Base-by-base conservation (phyloP, 345 rosid species). In the Theobroma cacao region DNA sequence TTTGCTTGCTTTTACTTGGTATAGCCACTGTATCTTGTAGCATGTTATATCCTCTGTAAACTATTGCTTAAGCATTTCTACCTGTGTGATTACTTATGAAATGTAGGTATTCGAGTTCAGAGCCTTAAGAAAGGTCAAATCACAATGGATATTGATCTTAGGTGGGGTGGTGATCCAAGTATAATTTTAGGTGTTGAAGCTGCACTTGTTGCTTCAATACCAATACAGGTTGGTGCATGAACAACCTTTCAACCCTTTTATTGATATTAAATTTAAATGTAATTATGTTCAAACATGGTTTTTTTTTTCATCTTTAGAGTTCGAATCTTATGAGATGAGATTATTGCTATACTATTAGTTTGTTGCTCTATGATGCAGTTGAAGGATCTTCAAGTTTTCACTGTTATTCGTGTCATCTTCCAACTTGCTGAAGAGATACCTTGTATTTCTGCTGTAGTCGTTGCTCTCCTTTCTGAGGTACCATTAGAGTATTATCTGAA, bases 151-250 rank as follows among this genome's bases (percentile, higher is more conserved):
- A 91, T 94, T 58, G 99, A 97, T 89, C 89, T 97, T 53, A 92
- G 98, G 58, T 97, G 98, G 99, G 91, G 99, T 82, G 99, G 98
- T 84, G 97, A 97, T 87, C 99, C 99, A 65, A 93, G 91, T 85
- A 97, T 97, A 75, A 82, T 97, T 84, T 85, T 97, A 87, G 97
- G 92, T 67, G 98, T 91, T 67, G 92, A 92, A 85, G 92, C 98
- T 79, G 97, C 98, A 58, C 86, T 91, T 76, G 98, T 97, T 82
- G 99, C 98, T 85, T 94, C 98, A 63, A 90, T 97, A 86, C 98
- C 99, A 81, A 94, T 97, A 80, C 99, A 97, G 95, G 99, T 93
- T 84, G 47, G 82, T 74, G 15, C 60, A 33, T 72, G 31, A 72
- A 12, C 75, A 31, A 50, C 43, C 43, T 20, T 34, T 34, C 18